Evolutionary conservation across 495 filamentous ascomycete genomes (phyloP), one percentile per base, ranked within the genome.

Genomic region (Corynascus novoguineensis): DNA sequence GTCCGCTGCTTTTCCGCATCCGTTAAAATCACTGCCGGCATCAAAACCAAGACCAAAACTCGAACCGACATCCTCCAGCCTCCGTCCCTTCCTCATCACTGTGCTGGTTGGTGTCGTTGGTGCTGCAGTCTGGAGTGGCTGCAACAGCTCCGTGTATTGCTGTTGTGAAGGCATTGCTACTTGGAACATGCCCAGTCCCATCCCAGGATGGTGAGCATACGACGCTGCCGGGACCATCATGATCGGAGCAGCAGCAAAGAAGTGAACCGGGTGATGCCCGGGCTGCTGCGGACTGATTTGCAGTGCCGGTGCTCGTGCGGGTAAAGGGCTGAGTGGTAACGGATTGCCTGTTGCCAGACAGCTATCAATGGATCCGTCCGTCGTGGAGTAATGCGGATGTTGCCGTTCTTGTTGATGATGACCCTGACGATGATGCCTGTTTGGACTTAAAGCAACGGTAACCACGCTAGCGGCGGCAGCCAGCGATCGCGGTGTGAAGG

Each of bases 401-500:
- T n/a, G n/a, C n/a, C n/a, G n/a, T n/a, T n/a, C n/a, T n/a, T n/a
- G n/a, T n/a, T n/a, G n/a, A 2, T 42, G 38, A 0, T 5, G n/a
- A 6, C 55, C 56, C 19, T 60, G 24, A 14, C 22, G 34, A 7
- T 11, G 37, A 7, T 29, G 47, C 28, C 64, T 32, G 28, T 37
- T 44, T 7, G 60, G 57, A 37, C 58, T 64, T 17, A 55, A 42
- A 3, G 31, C 19, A 31, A n/a, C 11, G 19, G 14, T 3, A 17
- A 17, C 35, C 24, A 15, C 28, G 27, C 19, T 14, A 19, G n/a
- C 12, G 27, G 29, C 29, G 21, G 41, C 52, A 2, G 31, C 38
- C 12, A 4, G 48, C 8, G 25, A 21, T 44, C 73, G 68, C 40
- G 81, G 79, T 11, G 79, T 77, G 54, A 84, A 83, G 38, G 75